phyloP scores from a whole-genome alignment of 73 alveolate genomes.

The Symbiodinium natans region DNA sequence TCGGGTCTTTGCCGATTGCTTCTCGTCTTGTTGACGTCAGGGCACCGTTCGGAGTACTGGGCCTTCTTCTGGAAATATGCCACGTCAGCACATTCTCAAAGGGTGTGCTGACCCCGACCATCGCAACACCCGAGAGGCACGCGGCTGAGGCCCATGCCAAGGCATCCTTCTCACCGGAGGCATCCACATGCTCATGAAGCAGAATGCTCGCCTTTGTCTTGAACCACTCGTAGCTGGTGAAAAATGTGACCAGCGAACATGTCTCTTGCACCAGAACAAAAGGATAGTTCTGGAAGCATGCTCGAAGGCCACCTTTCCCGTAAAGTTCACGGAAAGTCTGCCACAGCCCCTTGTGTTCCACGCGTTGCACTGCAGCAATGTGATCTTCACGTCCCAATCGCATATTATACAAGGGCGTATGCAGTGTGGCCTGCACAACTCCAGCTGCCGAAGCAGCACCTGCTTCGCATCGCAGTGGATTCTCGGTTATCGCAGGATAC shows the following conservation, averaged over 20 bases:
- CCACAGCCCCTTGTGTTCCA: slow-evolving; percentile 7
- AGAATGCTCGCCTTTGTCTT: slow-evolving; percentile 9
- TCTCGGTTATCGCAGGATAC: neutral
- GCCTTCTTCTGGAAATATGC: slow-evolving; percentile 33
- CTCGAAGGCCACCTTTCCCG: slow-evolving; percentile 7
- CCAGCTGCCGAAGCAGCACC: slow-evolving; percentile 22
- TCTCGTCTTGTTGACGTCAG: neutral
- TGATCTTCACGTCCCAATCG: slow-evolving; percentile 45
- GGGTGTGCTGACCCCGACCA: slow-evolving; percentile 65
- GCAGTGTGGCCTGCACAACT: slow-evolving; percentile 45
- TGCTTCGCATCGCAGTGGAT: slow-evolving; percentile 45
- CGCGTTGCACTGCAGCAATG: neutral
- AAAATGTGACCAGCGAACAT: slow-evolving; percentile 19
- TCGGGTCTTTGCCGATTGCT: too few species aligned
- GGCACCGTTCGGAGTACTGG: neutral
- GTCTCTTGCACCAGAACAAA: slow-evolving; percentile 61
- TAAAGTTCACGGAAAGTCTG: slow-evolving; percentile 31
- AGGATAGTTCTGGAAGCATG: slow-evolving; percentile 61
- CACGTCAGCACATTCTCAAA: slow-evolving; percentile 58
- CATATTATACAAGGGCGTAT: slow-evolving; percentile 69
- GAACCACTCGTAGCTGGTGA: slow-evolving; percentile 78
- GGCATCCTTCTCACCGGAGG: slow-evolving; percentile 43
- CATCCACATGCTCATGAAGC: neutral
- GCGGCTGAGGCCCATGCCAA: slow-evolving; percentile 58
- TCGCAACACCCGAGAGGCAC: slow-evolving; percentile 25